These are phyloP conservation scores for Cadophora sp. DNA, from an alignment of 2,329 filamentous ascomycete species.

Conservation along the genomic window DNA sequence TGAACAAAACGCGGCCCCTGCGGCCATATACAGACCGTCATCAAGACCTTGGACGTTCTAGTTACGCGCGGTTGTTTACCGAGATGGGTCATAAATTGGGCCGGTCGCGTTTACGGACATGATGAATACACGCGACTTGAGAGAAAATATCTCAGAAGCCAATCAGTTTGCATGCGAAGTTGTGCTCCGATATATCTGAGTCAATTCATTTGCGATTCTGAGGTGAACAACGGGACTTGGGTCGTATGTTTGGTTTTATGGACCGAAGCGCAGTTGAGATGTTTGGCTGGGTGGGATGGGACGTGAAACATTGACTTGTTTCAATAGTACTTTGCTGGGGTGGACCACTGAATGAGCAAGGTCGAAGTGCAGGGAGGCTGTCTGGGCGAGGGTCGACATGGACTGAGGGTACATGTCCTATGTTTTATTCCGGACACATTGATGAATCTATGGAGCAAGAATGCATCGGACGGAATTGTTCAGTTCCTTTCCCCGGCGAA, in stretches of 20 bases:
- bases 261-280: background rate
- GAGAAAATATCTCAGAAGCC: background rate
- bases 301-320: background rate
- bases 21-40: background rate
- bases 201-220: too few species aligned
- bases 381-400: too few species aligned
- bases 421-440: too few species aligned
- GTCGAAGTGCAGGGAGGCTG: too few species aligned
- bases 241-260: background rate
- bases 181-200: too few species aligned
- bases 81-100: slow-evolving; percentile 11
- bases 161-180: too few species aligned
- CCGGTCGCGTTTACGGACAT: slow-evolving; percentile 7
- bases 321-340: background rate
- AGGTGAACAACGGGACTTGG: too few species aligned
- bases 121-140: background rate
- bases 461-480: too few species aligned
- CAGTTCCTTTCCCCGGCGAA: too few species aligned
- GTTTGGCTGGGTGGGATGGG: background rate
- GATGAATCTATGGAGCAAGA: too few species aligned
- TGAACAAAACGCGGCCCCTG: background rate
- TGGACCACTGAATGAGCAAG: too few species aligned
- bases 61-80: slow-evolving; percentile 15
- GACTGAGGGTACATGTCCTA: too few species aligned
- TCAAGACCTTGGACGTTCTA: background rate